Base-by-base conservation (phyloP, 2,329 filamentous ascomycete species). In the Hymenoscyphus fraxineus region DNA sequence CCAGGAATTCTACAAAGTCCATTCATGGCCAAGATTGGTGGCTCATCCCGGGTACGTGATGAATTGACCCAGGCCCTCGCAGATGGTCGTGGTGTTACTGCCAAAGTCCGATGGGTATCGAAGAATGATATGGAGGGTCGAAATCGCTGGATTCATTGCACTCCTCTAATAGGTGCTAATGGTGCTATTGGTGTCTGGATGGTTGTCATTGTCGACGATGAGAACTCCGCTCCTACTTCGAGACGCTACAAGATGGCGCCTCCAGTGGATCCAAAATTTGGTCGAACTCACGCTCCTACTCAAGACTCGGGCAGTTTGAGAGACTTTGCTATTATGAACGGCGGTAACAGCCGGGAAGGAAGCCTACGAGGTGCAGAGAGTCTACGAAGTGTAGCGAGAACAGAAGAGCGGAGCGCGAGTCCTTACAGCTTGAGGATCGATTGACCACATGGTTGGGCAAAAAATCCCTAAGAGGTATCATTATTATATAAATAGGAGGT, bases 111-210 rank as follows among this genome's bases (percentile, higher is more conserved):
- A 61, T 93, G 89, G 90, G 77, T 91, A 1, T 81, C 80, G 57
- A 78, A 80, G 55, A 76, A 76, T 5, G 80, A 82, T 40, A 41
- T 61, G 0, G 76, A 79, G 19, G 89, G 89, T 0, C 82, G 88
- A 19, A 82, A 83, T 59, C 82, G 89, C 55, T 93, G 90, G 89
- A 89, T 93, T 51, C 90, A 93, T 74, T 90, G 88, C 72, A 93
- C 90, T 27, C 90, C 90, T 2, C 77, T 93, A 3, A 76, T 90
- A 3, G 89, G 88, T 2, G 81, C 82, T 54, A 87, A 87, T 67
- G 87, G 88, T 1, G 79, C 83, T 3, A 85, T 93, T 0, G 90
- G 90, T 16, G 89, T 92, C 0, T 93, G 90, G 90, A 90, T 93
- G 87, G 81, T 92, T 6, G 82, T 92, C 0, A 80, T 93, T 15